Conservation (phyloP, 139 green algal genomes). For the Astrephomene gubernaculifera region DNA sequence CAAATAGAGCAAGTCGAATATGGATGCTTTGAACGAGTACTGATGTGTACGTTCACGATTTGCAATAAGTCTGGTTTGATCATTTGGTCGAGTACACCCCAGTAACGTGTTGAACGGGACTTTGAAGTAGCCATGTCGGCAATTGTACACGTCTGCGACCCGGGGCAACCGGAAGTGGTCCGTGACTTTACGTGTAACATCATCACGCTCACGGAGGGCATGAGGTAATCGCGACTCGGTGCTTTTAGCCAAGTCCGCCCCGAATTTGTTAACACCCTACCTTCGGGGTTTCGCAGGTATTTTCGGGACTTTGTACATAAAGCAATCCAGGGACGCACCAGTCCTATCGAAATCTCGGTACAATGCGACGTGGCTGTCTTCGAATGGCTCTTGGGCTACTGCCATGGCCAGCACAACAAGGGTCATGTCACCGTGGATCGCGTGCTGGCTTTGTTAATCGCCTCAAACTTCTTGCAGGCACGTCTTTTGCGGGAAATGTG, state of each 20-base stretch:
- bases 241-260: not conserved
- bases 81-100: too few relatives aligned
- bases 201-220: not conserved
- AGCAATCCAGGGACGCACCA: not conserved
- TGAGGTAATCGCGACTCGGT: not conserved
- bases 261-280: not conserved
- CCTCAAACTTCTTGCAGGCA: constrained; percentile 35
- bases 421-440: not conserved
- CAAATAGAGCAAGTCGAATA: too few relatives aligned
- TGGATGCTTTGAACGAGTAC: too few relatives aligned
- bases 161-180: not conserved
- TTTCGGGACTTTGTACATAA: constrained; percentile 3
- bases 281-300: not conserved
- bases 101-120: too few relatives aligned
- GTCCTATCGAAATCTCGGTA: constrained; percentile 4
- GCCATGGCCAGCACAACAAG: not conserved
- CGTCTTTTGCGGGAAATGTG: not conserved
- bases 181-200: constrained; percentile 18
- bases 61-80: too few relatives aligned
- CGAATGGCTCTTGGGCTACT: constrained; percentile 28
- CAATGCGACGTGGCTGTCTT: constrained; percentile 32
- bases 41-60: too few relatives aligned
- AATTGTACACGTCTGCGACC: constrained; percentile 9
- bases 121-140: too few relatives aligned
- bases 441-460: constrained; percentile 15